These are phyloP conservation scores for Lentinula guzmanii DNA, from an alignment of 768 basidiomycete genomes.

Conservation along the genomic window DNA sequence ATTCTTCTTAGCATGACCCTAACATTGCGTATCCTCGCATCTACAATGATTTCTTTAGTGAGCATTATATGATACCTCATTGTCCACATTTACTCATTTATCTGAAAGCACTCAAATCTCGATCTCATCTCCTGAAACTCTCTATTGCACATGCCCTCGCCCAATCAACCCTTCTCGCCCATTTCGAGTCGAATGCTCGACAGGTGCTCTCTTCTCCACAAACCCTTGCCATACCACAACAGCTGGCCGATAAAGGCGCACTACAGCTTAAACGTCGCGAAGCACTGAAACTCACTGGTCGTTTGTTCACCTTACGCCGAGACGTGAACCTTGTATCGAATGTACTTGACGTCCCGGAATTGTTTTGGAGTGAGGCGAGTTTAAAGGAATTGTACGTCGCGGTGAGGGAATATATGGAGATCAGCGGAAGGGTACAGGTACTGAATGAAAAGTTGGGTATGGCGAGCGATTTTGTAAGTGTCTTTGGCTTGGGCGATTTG, in stretches of 20 bases:
- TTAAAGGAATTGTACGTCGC: constrained; percentile 87
- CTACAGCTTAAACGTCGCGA: constrained; percentile 73
- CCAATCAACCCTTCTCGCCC: constrained; percentile 87
- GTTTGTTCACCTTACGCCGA: constrained; percentile 79
- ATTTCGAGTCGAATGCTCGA: constrained; percentile 76
- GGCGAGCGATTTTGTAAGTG: constrained; percentile 80
- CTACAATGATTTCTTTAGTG: constrained; percentile 96
- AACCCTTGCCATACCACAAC: constrained; percentile 77
- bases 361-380: constrained; percentile 95
- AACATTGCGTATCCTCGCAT: constrained; percentile 83
- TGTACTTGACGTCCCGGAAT: constrained; percentile 87
- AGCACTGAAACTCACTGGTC: constrained; percentile 81
- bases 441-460: constrained; percentile 86
- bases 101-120: constrained; percentile 77
- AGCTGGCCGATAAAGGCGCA: constrained; percentile 72
- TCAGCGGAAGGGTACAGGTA: constrained; percentile 72
- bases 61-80: constrained; percentile 19
- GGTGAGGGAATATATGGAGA: constrained; percentile 93
- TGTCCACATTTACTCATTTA: constrained; percentile 1
- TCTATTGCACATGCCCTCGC: constrained; percentile 94
- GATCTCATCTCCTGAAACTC: constrained; percentile 83
- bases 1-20: constrained; percentile 64
- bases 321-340: constrained; percentile 91
- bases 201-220: constrained; percentile 71
- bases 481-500: not conserved